Evolutionary conservation across 148 eudicot genomes (phyloP).

Genomic region (Tetragonia tetragonoides): DNA sequence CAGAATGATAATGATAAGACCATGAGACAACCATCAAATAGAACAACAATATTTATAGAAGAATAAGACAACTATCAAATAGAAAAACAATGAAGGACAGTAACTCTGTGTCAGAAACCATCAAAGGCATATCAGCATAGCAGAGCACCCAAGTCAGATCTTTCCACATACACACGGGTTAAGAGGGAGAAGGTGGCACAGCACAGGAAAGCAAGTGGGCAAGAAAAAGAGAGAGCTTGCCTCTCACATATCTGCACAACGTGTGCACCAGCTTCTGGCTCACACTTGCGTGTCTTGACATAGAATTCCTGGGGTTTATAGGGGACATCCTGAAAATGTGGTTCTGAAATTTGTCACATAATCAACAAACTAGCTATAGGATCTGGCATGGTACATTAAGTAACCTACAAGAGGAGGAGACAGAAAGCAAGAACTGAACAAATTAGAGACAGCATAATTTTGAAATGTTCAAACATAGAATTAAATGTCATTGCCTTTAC

Average conservation of each 20-base stretch:
- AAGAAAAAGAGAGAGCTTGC: slow-evolving; percentile 30
- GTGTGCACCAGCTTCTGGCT: slow-evolving; percentile 73
- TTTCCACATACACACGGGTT: neutral
- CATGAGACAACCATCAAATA: neutral
- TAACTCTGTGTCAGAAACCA: neutral
- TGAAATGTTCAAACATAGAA: neutral
- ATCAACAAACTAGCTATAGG: too few species aligned
- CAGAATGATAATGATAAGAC: neutral
- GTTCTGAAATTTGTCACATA: slow-evolving; percentile 13
- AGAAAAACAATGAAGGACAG: neutral
- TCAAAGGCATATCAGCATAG: neutral
- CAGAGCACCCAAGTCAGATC: neutral
- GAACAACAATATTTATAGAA: too few species aligned
- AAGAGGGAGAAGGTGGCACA: neutral
- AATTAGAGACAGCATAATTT: neutral
- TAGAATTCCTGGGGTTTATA: slow-evolving; percentile 76
- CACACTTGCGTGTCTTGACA: slow-evolving; percentile 79
- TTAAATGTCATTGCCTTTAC: neutral
- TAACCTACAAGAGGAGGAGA: neutral
- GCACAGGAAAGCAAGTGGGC: neutral
- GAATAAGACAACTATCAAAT: too few species aligned
- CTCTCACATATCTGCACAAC: slow-evolving; percentile 82
- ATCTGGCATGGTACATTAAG: neutral
- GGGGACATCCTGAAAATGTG: slow-evolving; percentile 59
- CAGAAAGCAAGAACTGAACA: neutral